Evolutionary conservation across 2,329 filamentous ascomycete species (phyloP), one percentile per base, ranked within the genome.

Genomic region (Fusarium caatingaense): DNA sequence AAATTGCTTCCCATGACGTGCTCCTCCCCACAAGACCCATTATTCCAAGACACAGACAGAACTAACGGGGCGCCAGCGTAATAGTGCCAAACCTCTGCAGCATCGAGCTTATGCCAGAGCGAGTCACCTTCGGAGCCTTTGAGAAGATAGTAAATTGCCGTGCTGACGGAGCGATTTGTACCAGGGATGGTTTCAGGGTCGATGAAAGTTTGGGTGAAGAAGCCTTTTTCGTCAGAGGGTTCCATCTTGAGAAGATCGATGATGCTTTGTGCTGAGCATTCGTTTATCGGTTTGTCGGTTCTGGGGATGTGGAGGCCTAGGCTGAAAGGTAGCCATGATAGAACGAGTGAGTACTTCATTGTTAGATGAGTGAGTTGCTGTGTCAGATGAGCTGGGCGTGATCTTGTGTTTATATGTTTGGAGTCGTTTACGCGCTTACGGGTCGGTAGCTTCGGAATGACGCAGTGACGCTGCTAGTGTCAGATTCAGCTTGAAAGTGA

Each of bases 71-170:
- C 84, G 8, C 85, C 85, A 11, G 83, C 85, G 53, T 87, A 87
- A 76, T 84, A 81, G 70, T 87, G 85, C 85, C 85, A 87, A 11
- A 85, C 75, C 71, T 87, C 84, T 40, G 76, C 82, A 5, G 82
- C 81, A 58, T 86, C 83, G 11, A 77, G 67, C 56, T 83, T 82
- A 74, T 87, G 85, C 85, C 84, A 87, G 60, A 80, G 73, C 6
- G 85, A 87, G 20, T 79, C 68, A 1, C 82, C 80, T 2, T 68
- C 75, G 10, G 75, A 65, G 34, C 83, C 82, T 56, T 86, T 81
- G 8, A 87, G 81, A 0, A 87, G 80, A 69, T 87, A 87, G 77
- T 87, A 87, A 71, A 86, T 87, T 50, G 79, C 80, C 2, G 85
- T 86, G 76, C 83, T 85, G 58, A 77, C 61, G 3, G 84, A 82